Conservation (phyloP, 345 rosid genomes). For the Sonneratia alba region DNA sequence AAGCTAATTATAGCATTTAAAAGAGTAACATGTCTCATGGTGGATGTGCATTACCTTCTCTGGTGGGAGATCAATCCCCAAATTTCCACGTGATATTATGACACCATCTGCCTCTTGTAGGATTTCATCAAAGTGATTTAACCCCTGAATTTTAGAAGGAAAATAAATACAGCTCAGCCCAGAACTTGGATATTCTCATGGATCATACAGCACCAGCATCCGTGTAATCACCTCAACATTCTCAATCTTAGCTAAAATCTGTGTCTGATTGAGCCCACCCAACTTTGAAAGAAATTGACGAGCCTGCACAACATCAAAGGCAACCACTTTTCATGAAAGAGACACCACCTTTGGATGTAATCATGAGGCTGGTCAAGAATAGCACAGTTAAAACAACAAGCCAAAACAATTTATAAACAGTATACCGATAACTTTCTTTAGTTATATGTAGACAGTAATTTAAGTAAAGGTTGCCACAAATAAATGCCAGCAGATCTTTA, state of each 20-base stretch:
- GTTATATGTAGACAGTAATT: not conserved
- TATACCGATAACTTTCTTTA: not conserved
- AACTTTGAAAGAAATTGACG: slow-evolving; percentile 43
- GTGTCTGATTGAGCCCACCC: slow-evolving; percentile 49
- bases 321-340: slow-evolving; percentile 8
- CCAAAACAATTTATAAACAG: not conserved
- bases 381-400: not conserved
- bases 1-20: not conserved
- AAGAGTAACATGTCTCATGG: not conserved
- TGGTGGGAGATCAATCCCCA: slow-evolving; percentile 69
- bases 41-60: slow-evolving; percentile 40
- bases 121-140: slow-evolving; percentile 63
- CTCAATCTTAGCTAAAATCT: slow-evolving; percentile 59
- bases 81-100: slow-evolving; percentile 60
- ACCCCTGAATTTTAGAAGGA: slow-evolving; percentile 25
- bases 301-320: slow-evolving; percentile 28
- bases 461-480: not conserved
- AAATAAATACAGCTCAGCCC: no score
- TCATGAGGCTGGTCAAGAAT: not conserved
- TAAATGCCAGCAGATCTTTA: not conserved
- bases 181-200: not conserved
- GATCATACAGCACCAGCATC: not conserved
- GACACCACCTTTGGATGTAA: slow-evolving; percentile 3
- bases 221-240: slow-evolving; percentile 41
- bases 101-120: slow-evolving; percentile 62